Base-by-base conservation (phyloP, 768 basidiomycete species). In the Psilocybe azurescens region DNA sequence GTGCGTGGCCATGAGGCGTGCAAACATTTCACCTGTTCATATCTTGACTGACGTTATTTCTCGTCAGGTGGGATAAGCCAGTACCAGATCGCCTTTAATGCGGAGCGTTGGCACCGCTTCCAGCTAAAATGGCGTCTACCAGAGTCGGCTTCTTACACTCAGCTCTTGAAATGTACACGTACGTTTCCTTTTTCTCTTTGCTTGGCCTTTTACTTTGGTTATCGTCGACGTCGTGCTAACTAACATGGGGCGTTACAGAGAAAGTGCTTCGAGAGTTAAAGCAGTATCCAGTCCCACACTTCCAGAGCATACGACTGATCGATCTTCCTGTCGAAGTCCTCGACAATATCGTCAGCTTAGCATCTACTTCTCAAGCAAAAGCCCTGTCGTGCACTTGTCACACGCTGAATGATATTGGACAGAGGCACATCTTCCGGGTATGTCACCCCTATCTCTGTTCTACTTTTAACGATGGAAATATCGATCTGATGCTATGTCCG, bases 101-200 rank as follows among this genome's bases (percentile, higher is more conserved):
- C 59, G n/a, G 66, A 65, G 18, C 66, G 63, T 14, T 71, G 70
- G 70, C 52, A 53, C 33, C 68, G 68, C n/a, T 71, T 71, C 56
- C 60, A 63, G 46, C 48, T 55, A 14, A 71, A 69, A 49, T 69
- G 68, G 66, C 65, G 66, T n/a, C 50, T 71, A 50, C 68, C 70
- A 18, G 65, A 68, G 38, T 58, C 60, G 4, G 60, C 60, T 28
- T 53, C 61, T 4, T 68, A 69, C 50, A 41, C 48, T 18, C 65
- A 69, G 36, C 63, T 69, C 53, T 50, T 67, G 54, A 53, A 59
- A 65, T 65, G 62, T 38, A 61, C 65, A 39, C 68, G 70, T 71
- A 59, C 20, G 70, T 64, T 49, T 30, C 33, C 10, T 53, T 41
- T 52, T 64, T 50, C 18, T 39, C 6, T 52, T 20, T 52, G 7